Percentiles rank a stretch among this genome's conserved stretches.
These are phyloP conservation scores for Dillenia suffruticosa DNA, from an alignment of 164 flowering plant genomes.

Conservation along the genomic window DNA sequence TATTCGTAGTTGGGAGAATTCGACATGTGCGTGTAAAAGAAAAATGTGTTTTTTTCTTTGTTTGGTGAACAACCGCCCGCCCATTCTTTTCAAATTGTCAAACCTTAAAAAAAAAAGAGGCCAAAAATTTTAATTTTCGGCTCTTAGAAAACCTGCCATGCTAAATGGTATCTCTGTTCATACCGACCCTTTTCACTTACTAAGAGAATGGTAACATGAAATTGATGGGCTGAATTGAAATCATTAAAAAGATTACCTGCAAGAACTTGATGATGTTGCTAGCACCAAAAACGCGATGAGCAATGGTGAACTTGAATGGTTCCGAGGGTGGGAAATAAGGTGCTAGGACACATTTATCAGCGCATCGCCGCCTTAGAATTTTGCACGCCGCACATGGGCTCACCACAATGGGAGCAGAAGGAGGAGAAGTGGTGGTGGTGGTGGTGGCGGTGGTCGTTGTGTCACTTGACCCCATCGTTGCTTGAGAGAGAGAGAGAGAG, in stretches of 20 bases:
- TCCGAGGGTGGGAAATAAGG: constrained; percentile 58
- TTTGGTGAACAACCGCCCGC: too few species aligned
- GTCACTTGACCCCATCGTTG: too few species aligned
- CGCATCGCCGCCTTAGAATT: constrained; percentile 46
- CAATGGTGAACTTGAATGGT: constrained; percentile 50
- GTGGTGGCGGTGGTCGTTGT: neutral
- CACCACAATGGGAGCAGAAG: constrained; percentile 19
- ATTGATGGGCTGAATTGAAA: too few species aligned
- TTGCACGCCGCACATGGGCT: constrained; percentile 63
- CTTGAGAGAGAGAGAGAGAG: constrained; percentile 12
- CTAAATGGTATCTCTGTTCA: neutral
- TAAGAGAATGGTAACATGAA: too few species aligned
- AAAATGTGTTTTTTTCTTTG: too few species aligned
- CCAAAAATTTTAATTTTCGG: too few species aligned
- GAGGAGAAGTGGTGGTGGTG: constrained; percentile 3
- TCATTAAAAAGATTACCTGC: constrained; percentile 29
- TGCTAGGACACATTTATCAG: constrained; percentile 48
- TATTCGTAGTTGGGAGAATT: too few species aligned
- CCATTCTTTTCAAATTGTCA: too few species aligned
- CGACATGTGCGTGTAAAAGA: too few species aligned
- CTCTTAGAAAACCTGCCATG: neutral
- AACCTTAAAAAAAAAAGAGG: too few species aligned
- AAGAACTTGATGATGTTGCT: constrained; percentile 58
- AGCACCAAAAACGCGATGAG: constrained; percentile 56
- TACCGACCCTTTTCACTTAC: too few species aligned